A percentile compares a stretch with the other conserved stretches of the same genome.
Conservation (phyloP, 805 yeast genomes). For the Metschnikowia borealis region DNA sequence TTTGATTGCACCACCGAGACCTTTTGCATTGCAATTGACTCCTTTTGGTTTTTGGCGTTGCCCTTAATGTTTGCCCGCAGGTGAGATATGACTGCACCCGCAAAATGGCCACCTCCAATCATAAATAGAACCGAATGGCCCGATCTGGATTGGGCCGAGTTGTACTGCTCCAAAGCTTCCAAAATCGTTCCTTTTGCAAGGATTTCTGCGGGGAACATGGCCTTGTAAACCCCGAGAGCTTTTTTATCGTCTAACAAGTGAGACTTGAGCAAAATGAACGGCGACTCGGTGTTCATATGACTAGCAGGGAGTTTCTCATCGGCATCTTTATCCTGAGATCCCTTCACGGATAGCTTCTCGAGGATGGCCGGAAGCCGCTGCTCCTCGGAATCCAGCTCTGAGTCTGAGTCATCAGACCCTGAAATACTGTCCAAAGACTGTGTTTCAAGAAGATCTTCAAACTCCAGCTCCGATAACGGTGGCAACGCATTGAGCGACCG, state of each 20-base stretch:
- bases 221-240: slow-evolving; percentile 66
- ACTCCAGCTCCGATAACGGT: slow-evolving; percentile 52
- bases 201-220: slow-evolving; percentile 47
- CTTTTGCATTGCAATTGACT: slow-evolving; percentile 53
- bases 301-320: slow-evolving; percentile 39
- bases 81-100: slow-evolving; percentile 89
- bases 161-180: slow-evolving; percentile 16
- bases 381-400: slow-evolving; percentile 23
- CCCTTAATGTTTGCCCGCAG: slow-evolving; percentile 54
- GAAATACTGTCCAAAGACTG: slow-evolving; percentile 55
- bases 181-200: slow-evolving; percentile 41
- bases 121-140: slow-evolving; percentile 70
- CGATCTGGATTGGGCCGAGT: slow-evolving; percentile 26
- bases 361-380: slow-evolving; percentile 22
- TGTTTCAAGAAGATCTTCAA: slow-evolving; percentile 50
- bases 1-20: slow-evolving; percentile 70
- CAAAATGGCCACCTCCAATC: slow-evolving; percentile 98
- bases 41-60: slow-evolving; percentile 45
- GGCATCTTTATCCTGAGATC: slow-evolving; percentile 21
- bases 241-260: slow-evolving; percentile 38
- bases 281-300: slow-evolving; percentile 65
- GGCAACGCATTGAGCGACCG: slow-evolving; percentile 44
- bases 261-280: slow-evolving; percentile 59
- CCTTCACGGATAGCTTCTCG: slow-evolving; percentile 18
- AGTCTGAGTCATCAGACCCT: slow-evolving; percentile 46